These are phyloP conservation scores for Fusarium domesticum DNA, from an alignment of 2,329 filamentous ascomycete species.

Conservation along the genomic window DNA sequence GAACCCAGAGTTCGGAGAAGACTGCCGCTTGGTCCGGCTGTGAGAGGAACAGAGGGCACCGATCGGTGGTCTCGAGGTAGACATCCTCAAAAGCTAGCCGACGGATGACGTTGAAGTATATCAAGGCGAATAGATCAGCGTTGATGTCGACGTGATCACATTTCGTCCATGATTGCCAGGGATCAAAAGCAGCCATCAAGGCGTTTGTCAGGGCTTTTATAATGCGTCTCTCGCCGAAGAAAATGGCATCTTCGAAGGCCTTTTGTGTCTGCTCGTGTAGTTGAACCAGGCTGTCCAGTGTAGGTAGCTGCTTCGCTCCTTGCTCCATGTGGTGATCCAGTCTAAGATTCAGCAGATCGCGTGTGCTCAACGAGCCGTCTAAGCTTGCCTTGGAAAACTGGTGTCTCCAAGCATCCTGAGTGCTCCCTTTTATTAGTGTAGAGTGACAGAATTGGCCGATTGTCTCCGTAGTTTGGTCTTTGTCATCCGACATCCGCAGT, in stretches of 20 bases:
- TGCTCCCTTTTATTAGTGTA: conserved; percentile 9
- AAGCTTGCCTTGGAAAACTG: conserved; percentile 4
- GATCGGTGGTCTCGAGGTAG: conserved; percentile 18
- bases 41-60: conserved; percentile 19
- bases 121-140: conserved; percentile 15
- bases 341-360: conserved; percentile 4
- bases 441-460: conserved; percentile 8
- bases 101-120: conserved; percentile 14
- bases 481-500: neutral
- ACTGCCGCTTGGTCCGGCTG: conserved; percentile 19
- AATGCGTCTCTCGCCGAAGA: conserved; percentile 9
- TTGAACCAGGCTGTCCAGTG: conserved; percentile 8
- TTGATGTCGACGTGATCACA: conserved; percentile 13
- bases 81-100: conserved; percentile 18
- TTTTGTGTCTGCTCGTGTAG: conserved; percentile 4
- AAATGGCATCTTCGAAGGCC: conserved; percentile 4
- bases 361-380: conserved; percentile 3
- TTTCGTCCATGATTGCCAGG: conserved; percentile 3
- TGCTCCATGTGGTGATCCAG: conserved; percentile 5
- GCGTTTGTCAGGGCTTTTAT: conserved; percentile 1
- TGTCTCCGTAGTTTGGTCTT: conserved; percentile 3
- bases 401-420: conserved; percentile 10
- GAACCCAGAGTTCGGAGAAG: conserved; percentile 21
- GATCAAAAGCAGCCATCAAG: conserved; percentile 4
- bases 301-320: conserved; percentile 5